A percentile compares a stretch with the other conserved stretches of the same genome.
Evolutionary conservation across 148 eudicot genomes (phyloP).

Genomic region (Amaranthus cruentus): DNA sequence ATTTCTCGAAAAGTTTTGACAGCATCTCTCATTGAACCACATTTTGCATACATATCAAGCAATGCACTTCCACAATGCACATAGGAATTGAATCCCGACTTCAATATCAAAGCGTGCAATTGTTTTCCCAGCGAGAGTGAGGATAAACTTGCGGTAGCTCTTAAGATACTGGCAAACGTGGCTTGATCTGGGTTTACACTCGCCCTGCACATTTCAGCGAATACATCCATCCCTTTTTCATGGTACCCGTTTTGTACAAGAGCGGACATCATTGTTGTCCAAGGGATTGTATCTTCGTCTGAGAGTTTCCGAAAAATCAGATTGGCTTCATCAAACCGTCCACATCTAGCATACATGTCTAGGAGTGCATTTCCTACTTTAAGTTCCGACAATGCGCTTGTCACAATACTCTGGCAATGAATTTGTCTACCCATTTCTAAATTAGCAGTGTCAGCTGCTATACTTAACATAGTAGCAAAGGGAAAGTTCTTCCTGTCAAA

Average conservation of each 20-base stretch:
- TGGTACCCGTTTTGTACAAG: conserved; percentile 51
- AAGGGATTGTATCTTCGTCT: conserved; percentile 45
- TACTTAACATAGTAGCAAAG: conserved; percentile 57
- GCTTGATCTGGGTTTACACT: conserved; percentile 56
- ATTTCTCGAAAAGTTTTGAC: conserved; percentile 48
- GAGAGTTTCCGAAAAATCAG: conserved; percentile 40
- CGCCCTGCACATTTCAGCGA: conserved; percentile 44
- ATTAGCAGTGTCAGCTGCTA: conserved; percentile 45
- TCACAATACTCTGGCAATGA: conserved; percentile 64
- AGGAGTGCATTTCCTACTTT: conserved; percentile 59
- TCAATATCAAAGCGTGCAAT: conserved; percentile 45
- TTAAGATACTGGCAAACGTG: conserved; percentile 60
- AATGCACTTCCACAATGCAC: conserved; percentile 69
- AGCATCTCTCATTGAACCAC: conserved; percentile 61
- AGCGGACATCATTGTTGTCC: conserved; percentile 78
- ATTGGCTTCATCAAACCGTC: conserved; percentile 51
- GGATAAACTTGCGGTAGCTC: conserved; percentile 66
- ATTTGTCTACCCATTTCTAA: conserved; percentile 60
- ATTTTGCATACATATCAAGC: conserved; percentile 80
- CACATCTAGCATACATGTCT: conserved; percentile 83
- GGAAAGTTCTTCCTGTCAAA: conserved; percentile 55
- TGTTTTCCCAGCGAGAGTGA: conserved; percentile 62
- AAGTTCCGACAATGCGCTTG: conserved; percentile 37
- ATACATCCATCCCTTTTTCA: conserved; percentile 52
- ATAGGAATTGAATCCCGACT: conserved; percentile 51